These are phyloP conservation scores for Suillus subluteus DNA, from an alignment of 768 basidiomycete species.

Conservation along the genomic window DNA sequence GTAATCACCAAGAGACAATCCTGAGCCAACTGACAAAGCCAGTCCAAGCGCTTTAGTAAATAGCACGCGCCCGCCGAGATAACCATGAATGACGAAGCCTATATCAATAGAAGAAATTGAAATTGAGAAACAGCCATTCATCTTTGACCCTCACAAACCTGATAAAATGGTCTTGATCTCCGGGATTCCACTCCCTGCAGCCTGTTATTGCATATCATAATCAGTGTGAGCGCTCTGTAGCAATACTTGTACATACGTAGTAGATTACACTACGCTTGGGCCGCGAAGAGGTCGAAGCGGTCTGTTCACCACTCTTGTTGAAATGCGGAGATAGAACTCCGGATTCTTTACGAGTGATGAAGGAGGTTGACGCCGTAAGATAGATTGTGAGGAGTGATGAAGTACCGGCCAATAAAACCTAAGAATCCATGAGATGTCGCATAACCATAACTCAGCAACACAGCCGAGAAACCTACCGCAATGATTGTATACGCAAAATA, in stretches of 20 bases:
- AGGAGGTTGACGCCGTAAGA: slow-evolving; percentile 87
- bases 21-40: slow-evolving; percentile 89
- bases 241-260: slow-evolving; percentile 59
- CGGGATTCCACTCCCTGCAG: slow-evolving; percentile 94
- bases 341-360: slow-evolving; percentile 88
- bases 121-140: slow-evolving; percentile 8
- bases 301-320: slow-evolving; percentile 35
- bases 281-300: slow-evolving; percentile 23
- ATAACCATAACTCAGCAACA: slow-evolving; percentile 9
- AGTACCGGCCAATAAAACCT: slow-evolving; percentile 74
- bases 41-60: slow-evolving; percentile 91
- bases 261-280: slow-evolving; percentile 73
- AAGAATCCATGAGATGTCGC: not conserved
- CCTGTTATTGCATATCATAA: slow-evolving; percentile 46
- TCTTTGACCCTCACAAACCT: slow-evolving; percentile 43
- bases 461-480: slow-evolving; percentile 63
- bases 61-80: slow-evolving; percentile 87
- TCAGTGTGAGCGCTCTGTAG: not conserved
- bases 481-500: slow-evolving; percentile 72
- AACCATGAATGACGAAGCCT: slow-evolving; percentile 98
- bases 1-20: slow-evolving; percentile 73
- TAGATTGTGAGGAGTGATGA: slow-evolving; percentile 85
- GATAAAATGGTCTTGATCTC: slow-evolving; percentile 96
- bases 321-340: slow-evolving; percentile 61
- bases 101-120: slow-evolving; percentile 17